Evolutionary conservation across 768 basidiomycete species (phyloP), one percentile per base, ranked within the genome.

Genomic region (Auricularia sp.): DNA sequence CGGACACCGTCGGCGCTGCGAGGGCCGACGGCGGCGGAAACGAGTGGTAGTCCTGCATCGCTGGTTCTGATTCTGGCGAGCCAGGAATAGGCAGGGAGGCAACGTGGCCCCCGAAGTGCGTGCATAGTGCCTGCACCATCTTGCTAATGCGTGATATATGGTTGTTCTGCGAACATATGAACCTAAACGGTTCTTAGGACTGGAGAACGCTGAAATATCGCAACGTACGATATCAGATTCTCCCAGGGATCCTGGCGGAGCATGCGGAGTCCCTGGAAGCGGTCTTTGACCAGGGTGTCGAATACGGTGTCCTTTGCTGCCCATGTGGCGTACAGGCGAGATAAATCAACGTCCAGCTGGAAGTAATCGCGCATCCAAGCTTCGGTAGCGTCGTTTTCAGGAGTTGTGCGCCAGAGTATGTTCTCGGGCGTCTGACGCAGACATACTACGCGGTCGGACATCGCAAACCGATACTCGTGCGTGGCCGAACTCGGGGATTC

Each of bases 161-260:
- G 74, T 98, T 98, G 71, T 98, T 98, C 2, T 93, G 92, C 2
- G 94, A 97, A 73, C 96, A 98, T 68, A 99, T 97, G 77, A 98
- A 99, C 8, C 95, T 96, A 63, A 4, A 63, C 5, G 39, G 29
- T 42, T 47, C 34, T 34, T 13, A 66, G 45, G 66, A 36, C 33
- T 18, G 45, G 36, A 24, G 45, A 56, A 47, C 47, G 29, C 18
- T 42, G 39, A 8, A 42, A 42, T 14, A 42, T 42, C 39, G 39
- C 39, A 42, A 85, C 91, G 70, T 75, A 97, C 94, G 92, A 94
- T 54, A 98, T 77, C 35, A 98, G 82, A 70, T 91, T 95, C 76
- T 98, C 96, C 88, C 93, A 98, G 68, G 93, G 92, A 72, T 96
- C 94, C 75, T 98, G 95, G 70, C 91, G 81, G 47, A 98, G 75